Conservation (phyloP, 2,329 filamentous ascomycete species). For the Ceratocystis destructans region DNA sequence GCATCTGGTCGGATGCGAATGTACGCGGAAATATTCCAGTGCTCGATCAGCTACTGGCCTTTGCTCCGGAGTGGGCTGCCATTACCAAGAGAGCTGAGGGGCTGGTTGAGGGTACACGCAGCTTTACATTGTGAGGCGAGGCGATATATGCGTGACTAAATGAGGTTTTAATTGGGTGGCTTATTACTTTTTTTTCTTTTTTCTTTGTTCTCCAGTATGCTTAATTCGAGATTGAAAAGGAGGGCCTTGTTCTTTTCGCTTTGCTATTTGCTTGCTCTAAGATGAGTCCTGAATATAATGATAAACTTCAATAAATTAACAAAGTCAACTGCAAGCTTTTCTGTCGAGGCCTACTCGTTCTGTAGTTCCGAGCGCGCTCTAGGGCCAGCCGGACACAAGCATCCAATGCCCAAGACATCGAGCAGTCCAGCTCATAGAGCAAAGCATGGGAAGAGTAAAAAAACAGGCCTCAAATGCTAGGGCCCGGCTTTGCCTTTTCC, state of each 20-base stretch:
- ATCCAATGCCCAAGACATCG: too few species aligned
- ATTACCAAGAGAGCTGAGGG: conserved; percentile 64
- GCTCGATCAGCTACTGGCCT: conserved; percentile 64
- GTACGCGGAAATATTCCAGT: conserved; percentile 59
- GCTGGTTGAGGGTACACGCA: conserved; percentile 65
- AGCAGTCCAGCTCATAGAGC: not conserved
- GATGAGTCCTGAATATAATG: not conserved
- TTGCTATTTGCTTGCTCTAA: not conserved
- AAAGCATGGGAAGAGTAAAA: not conserved
- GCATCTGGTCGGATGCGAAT: conserved; percentile 83
- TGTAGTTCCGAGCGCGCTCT: not conserved
- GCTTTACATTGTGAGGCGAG: conserved; percentile 40
- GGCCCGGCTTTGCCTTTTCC: conserved; percentile 24
- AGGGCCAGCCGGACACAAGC: not conserved
- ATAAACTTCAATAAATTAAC: not conserved
- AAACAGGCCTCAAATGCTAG: not conserved
- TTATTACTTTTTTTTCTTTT: conserved; percentile 1
- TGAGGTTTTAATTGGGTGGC: not conserved
- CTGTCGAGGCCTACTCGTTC: not conserved
- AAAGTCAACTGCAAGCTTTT: not conserved
- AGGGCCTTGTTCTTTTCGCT: not conserved
- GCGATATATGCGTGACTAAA: not conserved
- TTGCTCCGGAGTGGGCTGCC: conserved; percentile 65
- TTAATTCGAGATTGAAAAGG: not conserved
- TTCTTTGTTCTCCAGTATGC: not conserved